Percentiles rank a stretch among this genome's conserved stretches.
Evolutionary conservation across 139 green algal species (phyloP).

Genomic region (Mesostigma viride): DNA sequence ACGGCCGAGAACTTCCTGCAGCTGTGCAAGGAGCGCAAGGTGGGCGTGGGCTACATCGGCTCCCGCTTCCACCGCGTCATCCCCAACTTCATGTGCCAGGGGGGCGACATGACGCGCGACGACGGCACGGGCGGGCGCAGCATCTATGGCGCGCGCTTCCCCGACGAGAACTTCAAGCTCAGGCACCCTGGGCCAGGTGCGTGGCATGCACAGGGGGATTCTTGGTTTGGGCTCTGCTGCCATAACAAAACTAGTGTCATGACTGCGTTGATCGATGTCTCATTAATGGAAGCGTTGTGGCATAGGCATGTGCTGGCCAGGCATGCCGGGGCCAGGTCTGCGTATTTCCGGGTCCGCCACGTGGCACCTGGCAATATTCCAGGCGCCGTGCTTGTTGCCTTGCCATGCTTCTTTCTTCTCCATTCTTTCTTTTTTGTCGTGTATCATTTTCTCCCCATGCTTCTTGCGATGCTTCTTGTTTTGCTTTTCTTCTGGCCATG

Average conservation of each 20-base stretch:
- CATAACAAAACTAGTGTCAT: too few species aligned
- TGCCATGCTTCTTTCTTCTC: not conserved
- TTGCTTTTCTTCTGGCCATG: too few species aligned
- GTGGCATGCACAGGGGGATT: not conserved
- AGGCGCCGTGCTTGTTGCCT: not conserved
- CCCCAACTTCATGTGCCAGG: constrained; percentile 70
- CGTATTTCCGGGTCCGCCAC: too few species aligned
- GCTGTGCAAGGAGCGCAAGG: constrained; percentile 43
- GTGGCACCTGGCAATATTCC: not conserved
- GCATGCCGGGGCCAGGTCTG: too few species aligned
- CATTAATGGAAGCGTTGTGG: too few species aligned
- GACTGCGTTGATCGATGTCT: too few species aligned
- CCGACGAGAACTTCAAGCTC: constrained; percentile 64
- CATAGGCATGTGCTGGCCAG: too few species aligned
- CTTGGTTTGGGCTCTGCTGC: too few species aligned
- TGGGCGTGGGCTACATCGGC: constrained; percentile 47
- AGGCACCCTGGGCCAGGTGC: constrained; percentile 46
- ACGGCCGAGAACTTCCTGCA: constrained; percentile 82
- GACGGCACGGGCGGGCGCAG: constrained; percentile 40
- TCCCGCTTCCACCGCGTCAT: constrained; percentile 71
- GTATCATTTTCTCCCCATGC: not conserved
- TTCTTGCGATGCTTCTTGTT: not conserved
- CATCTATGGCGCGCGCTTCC: constrained; percentile 44
- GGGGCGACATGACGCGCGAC: constrained; percentile 38
- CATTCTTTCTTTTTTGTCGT: constrained; percentile 5